These are phyloP conservation scores for Colletotrichum neosansevieriae DNA, from an alignment of 2,329 filamentous ascomycete species.

Conservation along the genomic window DNA sequence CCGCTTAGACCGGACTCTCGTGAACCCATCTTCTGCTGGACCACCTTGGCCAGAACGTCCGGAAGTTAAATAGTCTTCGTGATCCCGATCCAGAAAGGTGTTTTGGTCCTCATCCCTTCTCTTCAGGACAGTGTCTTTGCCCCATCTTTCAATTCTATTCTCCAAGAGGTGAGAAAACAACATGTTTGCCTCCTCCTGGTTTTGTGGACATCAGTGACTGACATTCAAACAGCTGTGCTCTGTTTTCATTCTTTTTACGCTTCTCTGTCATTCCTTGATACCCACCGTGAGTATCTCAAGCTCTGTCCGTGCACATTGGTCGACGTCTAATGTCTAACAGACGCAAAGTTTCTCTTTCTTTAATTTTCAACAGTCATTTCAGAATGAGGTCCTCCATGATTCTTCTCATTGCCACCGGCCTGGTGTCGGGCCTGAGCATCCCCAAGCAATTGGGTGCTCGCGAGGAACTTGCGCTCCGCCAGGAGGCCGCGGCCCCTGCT, in stretches of 20 bases:
- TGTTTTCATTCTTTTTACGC: slow-evolving; percentile 42
- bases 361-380: slow-evolving; percentile 29
- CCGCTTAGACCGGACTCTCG: slow-evolving; percentile 27
- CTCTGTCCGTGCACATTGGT: no score
- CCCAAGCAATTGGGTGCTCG: slow-evolving; percentile 39
- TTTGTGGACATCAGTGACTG: not conserved
- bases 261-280: slow-evolving; percentile 39
- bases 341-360: slow-evolving; percentile 17
- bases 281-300: slow-evolving; percentile 21
- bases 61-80: slow-evolving; percentile 31
- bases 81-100: slow-evolving; percentile 4
- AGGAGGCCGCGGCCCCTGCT: slow-evolving; percentile 10
- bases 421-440: slow-evolving; percentile 47
- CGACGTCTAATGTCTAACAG: slow-evolving; percentile 19
- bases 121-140: slow-evolving; percentile 35
- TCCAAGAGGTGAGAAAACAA: slow-evolving; percentile 30
- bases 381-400: slow-evolving; percentile 48
- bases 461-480: slow-evolving; percentile 5
- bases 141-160: slow-evolving; percentile 28
- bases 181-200: not conserved
- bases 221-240: slow-evolving; percentile 46
- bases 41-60: not conserved
- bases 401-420: slow-evolving; percentile 46
- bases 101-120: slow-evolving; percentile 32
- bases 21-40: slow-evolving; percentile 15